Evolutionary conservation across 2,329 filamentous ascomycete genomes (phyloP).

Genomic region (Stagonosporopsis chrysanthemi): DNA sequence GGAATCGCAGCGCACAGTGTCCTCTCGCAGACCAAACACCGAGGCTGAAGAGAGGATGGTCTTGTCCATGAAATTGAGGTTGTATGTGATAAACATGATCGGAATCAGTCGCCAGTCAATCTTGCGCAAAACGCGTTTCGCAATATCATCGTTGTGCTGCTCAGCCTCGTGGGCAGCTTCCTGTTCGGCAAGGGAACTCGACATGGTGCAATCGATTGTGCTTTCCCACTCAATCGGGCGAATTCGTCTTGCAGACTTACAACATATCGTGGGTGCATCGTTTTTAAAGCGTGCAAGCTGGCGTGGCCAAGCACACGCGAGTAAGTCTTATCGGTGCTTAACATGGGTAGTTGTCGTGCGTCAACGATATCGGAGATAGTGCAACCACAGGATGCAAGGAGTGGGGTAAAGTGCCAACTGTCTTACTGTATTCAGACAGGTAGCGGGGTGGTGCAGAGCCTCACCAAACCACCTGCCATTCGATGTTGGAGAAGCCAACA

Average conservation of each 20-base stretch:
- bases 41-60: conserved; percentile 57
- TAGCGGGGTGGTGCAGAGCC: background rate
- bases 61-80: conserved; percentile 70
- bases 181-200: background rate
- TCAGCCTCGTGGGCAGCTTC: background rate
- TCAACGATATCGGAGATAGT: conserved; percentile 23
- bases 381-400: conserved; percentile 1
- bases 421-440: too few species aligned
- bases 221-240: background rate
- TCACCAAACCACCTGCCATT: conserved; percentile 45
- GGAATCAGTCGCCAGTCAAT: conserved; percentile 65
- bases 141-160: conserved; percentile 14
- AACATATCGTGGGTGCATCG: background rate
- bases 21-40: conserved; percentile 59
- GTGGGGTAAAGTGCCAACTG: conserved; percentile 10
- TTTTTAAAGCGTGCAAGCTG: background rate
- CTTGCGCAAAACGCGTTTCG: conserved; percentile 58
- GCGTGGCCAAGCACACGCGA: conserved; percentile 14
- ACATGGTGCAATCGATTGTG: background rate
- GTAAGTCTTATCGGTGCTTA: conserved; percentile 20
- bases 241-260: background rate
- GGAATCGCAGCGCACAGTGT: conserved; percentile 17
- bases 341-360: background rate
- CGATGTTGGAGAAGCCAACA: conserved; percentile 36
- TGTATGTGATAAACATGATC: conserved; percentile 65